Evolutionary conservation across 2,329 filamentous ascomycete genomes (phyloP), one percentile per base, ranked within the genome.

Genomic region (Penicillium concentricum): DNA sequence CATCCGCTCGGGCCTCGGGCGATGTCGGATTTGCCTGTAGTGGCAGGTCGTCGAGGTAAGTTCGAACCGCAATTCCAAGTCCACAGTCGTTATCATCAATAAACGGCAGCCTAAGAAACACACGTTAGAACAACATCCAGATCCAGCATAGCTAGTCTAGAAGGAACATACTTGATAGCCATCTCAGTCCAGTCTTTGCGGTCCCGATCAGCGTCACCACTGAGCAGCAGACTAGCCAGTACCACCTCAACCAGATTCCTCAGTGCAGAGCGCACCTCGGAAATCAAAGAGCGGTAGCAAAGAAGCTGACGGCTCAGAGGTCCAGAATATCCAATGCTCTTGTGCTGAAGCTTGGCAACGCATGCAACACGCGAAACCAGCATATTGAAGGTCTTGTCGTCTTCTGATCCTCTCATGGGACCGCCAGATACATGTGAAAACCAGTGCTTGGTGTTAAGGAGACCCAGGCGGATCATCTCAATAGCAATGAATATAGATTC

Each of bases 301-400:
- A 99, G 82, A 51, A 97, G 81, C 64, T 93, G 92, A 74, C 94
- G 88, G 79, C 92, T 96, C 1, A 99, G 82, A 1, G 94, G 93
- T 0, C 94, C 94, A 2, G 93, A 97, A 75, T 97, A 99, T 30
- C 94, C 94, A 65, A 93, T 92, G 4, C 84, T 82, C 65, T 90
- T 84, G 72, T 99, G 94, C 32, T 87, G 85, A 60, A 97, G 81
- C 69, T 89, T 91, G 50, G 92, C 84, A 56, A 97, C 80, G 51
- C 90, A 92, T 15, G 92, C 90, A 59, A 92, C 88, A 38, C 94
- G 88, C 64, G 92, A 94, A 67, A 97, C 87, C 43, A 99, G 82
- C 54, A 94, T 82, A 43, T 92, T 86, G 67, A 88, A 88, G 32
- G 84, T 81, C 71, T 90, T 91, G 63, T 96, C 92, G 39, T 90